Evolutionary conservation across 352 stramenopile genomes (phyloP).

Genomic region (Globisporangium middletonii): DNA sequence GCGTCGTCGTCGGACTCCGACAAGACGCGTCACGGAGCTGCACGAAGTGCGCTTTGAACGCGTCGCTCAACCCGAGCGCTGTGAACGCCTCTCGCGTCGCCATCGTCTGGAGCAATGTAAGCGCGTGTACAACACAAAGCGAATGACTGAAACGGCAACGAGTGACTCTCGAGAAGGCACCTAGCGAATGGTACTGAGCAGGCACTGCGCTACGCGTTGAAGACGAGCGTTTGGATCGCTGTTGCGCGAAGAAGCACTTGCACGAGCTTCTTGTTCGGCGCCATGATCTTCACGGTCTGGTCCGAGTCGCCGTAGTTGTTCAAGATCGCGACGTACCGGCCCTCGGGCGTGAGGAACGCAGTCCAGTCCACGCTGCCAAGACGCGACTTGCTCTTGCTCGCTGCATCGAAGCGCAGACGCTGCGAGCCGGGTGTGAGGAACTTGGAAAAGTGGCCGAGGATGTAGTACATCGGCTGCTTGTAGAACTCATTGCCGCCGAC

Average conservation of each 20-base stretch:
- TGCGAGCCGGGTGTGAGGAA: conserved; percentile 46
- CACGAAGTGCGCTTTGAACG: conserved; percentile 28
- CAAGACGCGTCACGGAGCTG: conserved; percentile 17
- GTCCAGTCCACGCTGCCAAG: conserved; percentile 18
- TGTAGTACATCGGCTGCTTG: conserved; percentile 71
- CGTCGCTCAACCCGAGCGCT: conserved; percentile 17
- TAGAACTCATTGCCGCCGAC: conserved; percentile 39
- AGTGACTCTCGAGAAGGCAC: too few relatives aligned
- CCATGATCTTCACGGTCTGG: conserved; percentile 34
- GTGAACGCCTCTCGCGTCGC: not conserved
- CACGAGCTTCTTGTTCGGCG: conserved; percentile 29
- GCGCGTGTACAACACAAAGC: too few relatives aligned
- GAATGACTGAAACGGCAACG: too few relatives aligned
- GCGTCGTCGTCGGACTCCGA: conserved; percentile 15
- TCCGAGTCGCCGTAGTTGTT: conserved; percentile 32
- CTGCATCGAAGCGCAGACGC: conserved; percentile 20
- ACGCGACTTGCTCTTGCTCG: conserved; percentile 15
- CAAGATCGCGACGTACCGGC: conserved; percentile 20
- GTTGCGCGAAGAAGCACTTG: conserved; percentile 26
- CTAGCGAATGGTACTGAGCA: too few relatives aligned
- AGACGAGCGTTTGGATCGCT: conserved; percentile 41
- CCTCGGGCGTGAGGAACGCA: conserved; percentile 21
- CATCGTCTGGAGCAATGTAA: too few relatives aligned
- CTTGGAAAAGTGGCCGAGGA: conserved; percentile 57
- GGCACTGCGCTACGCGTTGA: conserved; percentile 19